Evolutionary conservation across 208 protist genomes (phyloP).

Genomic region (Trypanosoma mega): DNA sequence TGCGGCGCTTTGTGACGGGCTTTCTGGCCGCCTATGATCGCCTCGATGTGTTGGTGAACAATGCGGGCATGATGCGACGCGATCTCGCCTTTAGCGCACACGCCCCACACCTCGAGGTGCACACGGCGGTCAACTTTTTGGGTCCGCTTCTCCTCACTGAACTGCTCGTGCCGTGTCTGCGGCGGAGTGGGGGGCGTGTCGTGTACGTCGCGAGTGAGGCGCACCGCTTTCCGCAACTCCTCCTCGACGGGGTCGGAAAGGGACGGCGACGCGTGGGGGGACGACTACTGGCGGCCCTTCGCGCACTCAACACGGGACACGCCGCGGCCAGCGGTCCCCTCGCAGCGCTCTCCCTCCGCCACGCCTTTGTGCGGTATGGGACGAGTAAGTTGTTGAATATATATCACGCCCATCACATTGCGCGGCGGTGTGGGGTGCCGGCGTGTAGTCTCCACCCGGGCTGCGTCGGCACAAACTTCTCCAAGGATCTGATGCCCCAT

Average conservation of each 20-base stretch:
- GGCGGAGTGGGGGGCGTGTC: constrained; percentile 68
- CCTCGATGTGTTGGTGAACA: constrained; percentile 86
- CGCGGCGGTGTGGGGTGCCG: constrained; percentile 44
- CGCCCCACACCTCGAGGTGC: constrained; percentile 57
- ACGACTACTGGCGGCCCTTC: constrained; percentile 51
- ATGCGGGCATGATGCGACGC: constrained; percentile 77
- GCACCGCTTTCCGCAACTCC: constrained; percentile 62
- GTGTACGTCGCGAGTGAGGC: constrained; percentile 82
- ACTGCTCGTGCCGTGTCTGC: constrained; percentile 67
- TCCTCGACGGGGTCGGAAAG: constrained; percentile 35
- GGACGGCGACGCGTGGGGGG: constrained; percentile 28
- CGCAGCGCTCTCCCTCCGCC: constrained; percentile 8
- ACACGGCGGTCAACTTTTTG: constrained; percentile 87
- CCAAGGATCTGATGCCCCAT: constrained; percentile 40
- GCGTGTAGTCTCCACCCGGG: constrained; percentile 84
- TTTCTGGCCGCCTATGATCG: constrained; percentile 51
- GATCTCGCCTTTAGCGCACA: constrained; percentile 48
- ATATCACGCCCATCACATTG: constrained; percentile 80
- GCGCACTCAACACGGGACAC: constrained; percentile 60
- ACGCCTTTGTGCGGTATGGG: constrained; percentile 75
- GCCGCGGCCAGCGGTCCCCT: constrained; percentile 42
- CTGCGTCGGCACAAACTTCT: constrained; percentile 73
- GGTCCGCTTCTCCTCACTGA: constrained; percentile 85
- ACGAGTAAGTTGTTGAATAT: constrained; percentile 86
- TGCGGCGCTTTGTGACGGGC: constrained; percentile 57